Evolutionary conservation across 1,284 basidiomycete genomes (phyloP).

Genomic region (Exsudoporus floridanus): DNA sequence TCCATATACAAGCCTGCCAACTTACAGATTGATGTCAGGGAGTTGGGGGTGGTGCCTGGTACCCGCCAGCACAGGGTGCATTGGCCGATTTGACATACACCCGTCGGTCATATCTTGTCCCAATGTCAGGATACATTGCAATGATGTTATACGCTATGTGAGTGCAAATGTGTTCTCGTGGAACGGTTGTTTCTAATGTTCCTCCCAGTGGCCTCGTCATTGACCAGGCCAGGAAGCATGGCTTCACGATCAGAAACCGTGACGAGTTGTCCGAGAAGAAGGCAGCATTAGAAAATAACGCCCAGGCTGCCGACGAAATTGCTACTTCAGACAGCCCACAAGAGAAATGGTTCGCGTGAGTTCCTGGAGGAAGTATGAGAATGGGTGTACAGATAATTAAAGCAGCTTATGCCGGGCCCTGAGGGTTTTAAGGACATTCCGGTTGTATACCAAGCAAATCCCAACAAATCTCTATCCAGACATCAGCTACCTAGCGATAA

Average conservation of each 20-base stretch:
- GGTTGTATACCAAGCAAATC: constrained; percentile 18
- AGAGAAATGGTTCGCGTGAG: constrained; percentile 7
- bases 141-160: constrained; percentile 60
- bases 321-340: constrained; percentile 5
- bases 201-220: constrained; percentile 50
- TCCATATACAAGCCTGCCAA: neutral
- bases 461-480: constrained; percentile 11
- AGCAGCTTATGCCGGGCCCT: constrained; percentile 1
- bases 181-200: neutral
- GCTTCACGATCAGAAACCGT: constrained; percentile 51
- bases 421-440: constrained; percentile 1
- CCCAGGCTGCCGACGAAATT: neutral
- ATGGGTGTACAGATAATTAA: neutral
- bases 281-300: constrained; percentile 4
- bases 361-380: constrained; percentile 6
- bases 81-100: constrained; percentile 59
- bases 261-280: constrained; percentile 39
- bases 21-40: constrained; percentile 39
- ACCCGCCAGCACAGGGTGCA: constrained; percentile 68
- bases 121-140: constrained; percentile 57
- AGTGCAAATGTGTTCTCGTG: constrained; percentile 24
- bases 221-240: constrained; percentile 46
- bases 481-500: constrained; percentile 12
- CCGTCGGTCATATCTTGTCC: constrained; percentile 58
- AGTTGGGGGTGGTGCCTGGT: constrained; percentile 76